Evolutionary conservation across 805 yeast species (phyloP).

Genomic region (Sporopachydermia lactativora): DNA sequence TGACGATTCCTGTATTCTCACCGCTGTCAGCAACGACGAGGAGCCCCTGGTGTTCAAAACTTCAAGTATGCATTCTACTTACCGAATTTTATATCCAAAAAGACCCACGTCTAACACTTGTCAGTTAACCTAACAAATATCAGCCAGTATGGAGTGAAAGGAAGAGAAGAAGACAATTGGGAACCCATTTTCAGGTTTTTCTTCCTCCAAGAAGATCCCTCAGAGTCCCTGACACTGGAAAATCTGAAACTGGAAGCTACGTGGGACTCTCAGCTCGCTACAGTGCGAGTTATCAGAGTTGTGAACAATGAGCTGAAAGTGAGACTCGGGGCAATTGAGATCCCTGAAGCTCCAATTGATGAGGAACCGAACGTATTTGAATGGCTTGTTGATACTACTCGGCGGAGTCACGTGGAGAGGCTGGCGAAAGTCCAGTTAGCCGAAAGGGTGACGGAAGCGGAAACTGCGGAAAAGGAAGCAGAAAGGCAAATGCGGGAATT

Average conservation of each 20-base stretch:
- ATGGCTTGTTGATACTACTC: not conserved
- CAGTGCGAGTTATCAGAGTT: not conserved
- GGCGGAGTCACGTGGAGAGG: too few species aligned
- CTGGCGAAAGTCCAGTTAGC: too few species aligned
- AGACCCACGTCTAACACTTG: too few species aligned
- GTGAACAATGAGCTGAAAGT: not conserved
- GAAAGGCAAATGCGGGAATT: conserved; percentile 10
- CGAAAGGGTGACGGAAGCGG: conserved; percentile 2
- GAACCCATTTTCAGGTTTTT: not conserved
- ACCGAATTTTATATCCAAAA: too few species aligned
- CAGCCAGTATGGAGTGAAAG: not conserved
- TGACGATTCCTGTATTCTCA: not conserved
- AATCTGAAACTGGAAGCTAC: conserved; percentile 1
- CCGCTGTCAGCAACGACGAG: not conserved
- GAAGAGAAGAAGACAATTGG: not conserved
- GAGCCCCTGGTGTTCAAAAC: not conserved
- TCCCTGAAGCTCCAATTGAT: not conserved
- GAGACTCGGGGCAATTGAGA: not conserved
- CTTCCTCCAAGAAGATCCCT: not conserved
- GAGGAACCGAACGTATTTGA: conserved; percentile 1
- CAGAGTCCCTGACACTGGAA: not conserved
- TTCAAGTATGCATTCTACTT: not conserved
- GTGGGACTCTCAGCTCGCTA: not conserved
- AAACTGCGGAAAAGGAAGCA: conserved; percentile 7
- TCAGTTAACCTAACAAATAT: not conserved